Conservation (phyloP, 495 filamentous ascomycete species). For the Venustampulla echinocandica region DNA sequence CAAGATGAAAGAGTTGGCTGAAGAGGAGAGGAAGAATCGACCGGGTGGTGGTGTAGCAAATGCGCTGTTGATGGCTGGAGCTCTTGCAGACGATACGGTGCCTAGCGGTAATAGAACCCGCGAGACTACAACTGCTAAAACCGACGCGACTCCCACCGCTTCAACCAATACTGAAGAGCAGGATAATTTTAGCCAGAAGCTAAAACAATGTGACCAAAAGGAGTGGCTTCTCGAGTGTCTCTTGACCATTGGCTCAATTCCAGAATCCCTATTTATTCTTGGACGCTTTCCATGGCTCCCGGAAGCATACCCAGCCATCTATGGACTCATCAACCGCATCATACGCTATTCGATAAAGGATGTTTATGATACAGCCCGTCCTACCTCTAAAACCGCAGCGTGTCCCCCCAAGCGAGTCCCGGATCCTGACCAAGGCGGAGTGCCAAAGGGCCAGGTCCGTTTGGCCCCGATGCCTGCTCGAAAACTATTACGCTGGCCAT, state of each 20-base stretch:
- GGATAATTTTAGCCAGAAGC: constrained; percentile 44
- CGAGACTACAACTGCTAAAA: constrained; percentile 22
- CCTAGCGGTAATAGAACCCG: constrained; percentile 28
- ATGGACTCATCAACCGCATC: constrained; percentile 73
- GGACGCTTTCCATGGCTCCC: constrained; percentile 87
- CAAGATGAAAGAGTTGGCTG: constrained; percentile 68
- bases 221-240: constrained; percentile 74
- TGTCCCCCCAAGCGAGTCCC: constrained; percentile 39
- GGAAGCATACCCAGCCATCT: constrained; percentile 69
- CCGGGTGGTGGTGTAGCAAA: constrained; percentile 58
- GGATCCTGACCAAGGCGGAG: constrained; percentile 52
- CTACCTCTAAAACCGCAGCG: constrained; percentile 16
- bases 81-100: constrained; percentile 73
- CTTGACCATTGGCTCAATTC: constrained; percentile 82
- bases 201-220: constrained; percentile 85
- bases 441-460: constrained; percentile 57
- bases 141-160: constrained; percentile 37
- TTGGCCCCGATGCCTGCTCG: constrained; percentile 45
- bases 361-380: constrained; percentile 41
- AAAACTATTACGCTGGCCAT: constrained; percentile 66
- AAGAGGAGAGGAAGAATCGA: constrained; percentile 57
- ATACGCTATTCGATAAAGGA: constrained; percentile 67
- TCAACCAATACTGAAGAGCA: constrained; percentile 40
- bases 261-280: constrained; percentile 86
- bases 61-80: constrained; percentile 83